phyloP scores from a whole-genome alignment of 2,329 filamentous ascomycete species.

The Colletotrichum horii region DNA sequence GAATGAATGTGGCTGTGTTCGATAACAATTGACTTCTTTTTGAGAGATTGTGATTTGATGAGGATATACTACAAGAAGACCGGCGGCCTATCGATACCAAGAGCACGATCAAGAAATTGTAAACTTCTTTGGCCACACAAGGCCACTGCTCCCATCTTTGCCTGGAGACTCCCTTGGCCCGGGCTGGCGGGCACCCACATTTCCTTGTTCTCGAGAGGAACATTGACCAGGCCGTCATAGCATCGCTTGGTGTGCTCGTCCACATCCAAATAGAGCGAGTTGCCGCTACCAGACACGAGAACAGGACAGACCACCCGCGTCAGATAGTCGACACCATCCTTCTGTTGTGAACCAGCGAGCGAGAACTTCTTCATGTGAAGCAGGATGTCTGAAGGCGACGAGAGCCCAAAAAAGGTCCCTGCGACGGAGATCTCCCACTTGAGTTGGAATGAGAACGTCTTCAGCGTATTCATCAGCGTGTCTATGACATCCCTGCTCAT shows the following conservation, averaged over 20 bases:
- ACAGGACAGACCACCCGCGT: slow-evolving; percentile 29
- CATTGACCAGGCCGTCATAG: slow-evolving; percentile 17
- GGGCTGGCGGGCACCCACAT: slow-evolving; percentile 24
- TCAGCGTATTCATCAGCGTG: slow-evolving; percentile 23
- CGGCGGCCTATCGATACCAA: slow-evolving; percentile 1
- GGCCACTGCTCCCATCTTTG: slow-evolving; percentile 28
- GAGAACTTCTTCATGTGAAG: slow-evolving; percentile 23
- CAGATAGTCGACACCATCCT: slow-evolving; percentile 23
- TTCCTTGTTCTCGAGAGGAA: slow-evolving; percentile 21
- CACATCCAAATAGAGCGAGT: slow-evolving; percentile 24
- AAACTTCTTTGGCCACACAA: slow-evolving; percentile 25
- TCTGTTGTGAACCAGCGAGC: background rate
- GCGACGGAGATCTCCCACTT: slow-evolving; percentile 33
- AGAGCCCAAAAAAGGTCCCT: slow-evolving; percentile 27
- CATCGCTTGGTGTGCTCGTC: slow-evolving; percentile 12
- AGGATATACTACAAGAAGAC: background rate
- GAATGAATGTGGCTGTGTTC: too few species aligned
- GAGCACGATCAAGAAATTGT: slow-evolving; percentile 25
- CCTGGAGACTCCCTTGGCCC: slow-evolving; percentile 25
- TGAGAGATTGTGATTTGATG: background rate
- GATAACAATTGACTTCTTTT: too few species aligned
- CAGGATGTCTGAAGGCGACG: slow-evolving; percentile 27
- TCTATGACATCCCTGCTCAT: slow-evolving; percentile 30
- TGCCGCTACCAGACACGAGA: slow-evolving; percentile 29
- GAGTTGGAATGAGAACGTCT: slow-evolving; percentile 29